phyloP scores from a whole-genome alignment of 331 rosid genomes.

The Pyracantha coccinea region DNA sequence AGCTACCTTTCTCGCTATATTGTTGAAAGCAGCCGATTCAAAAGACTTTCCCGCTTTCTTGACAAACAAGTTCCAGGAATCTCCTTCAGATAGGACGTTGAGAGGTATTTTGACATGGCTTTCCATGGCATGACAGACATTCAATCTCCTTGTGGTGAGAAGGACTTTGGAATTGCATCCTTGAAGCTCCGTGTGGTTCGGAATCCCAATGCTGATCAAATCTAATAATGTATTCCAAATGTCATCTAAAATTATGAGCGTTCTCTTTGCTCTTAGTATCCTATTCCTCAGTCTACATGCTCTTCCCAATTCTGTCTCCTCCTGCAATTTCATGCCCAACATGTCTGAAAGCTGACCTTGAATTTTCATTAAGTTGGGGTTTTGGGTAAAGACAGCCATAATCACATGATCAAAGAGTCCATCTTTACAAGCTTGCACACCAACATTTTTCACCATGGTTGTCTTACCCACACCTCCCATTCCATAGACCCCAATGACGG shows the following conservation, averaged over 20 bases:
- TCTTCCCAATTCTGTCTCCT: background rate
- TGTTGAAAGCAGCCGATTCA: background rate
- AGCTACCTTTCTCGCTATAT: background rate
- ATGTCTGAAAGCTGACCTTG: background rate
- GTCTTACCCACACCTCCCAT: too few relatives aligned
- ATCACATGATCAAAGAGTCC: background rate
- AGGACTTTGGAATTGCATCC: constrained; percentile 3
- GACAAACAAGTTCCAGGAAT: constrained; percentile 6
- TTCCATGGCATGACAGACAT: background rate
- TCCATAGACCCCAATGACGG: background rate
- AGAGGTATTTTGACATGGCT: background rate
- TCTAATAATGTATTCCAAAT: background rate
- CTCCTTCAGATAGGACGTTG: background rate
- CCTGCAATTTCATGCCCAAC: background rate
- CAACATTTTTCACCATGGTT: background rate
- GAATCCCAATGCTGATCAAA: background rate
- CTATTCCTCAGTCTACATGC: background rate
- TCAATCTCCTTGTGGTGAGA: background rate
- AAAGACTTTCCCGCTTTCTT: background rate
- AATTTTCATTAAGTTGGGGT: background rate
- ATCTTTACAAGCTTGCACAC: background rate
- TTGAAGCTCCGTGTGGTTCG: background rate
- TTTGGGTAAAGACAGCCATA: background rate
- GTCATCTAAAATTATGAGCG: constrained; percentile 13
- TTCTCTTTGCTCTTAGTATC: background rate